A percentile compares a stretch with the other conserved stretches of the same genome.
Conservation (phyloP, 306 rosid genomes). For the Adenanthera pavonina region DNA sequence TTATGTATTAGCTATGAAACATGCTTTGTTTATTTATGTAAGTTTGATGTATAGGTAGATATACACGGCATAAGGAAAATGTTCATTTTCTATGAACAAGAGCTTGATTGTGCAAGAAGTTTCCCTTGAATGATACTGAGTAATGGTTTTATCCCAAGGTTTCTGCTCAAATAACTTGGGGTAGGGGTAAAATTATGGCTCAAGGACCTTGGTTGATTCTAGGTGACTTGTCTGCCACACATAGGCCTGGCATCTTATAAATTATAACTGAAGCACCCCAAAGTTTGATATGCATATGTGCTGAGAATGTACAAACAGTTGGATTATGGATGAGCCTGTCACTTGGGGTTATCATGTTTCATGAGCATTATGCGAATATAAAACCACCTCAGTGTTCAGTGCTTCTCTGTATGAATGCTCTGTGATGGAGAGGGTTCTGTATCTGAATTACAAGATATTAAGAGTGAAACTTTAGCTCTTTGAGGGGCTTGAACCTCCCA, state of each 20-base stretch:
- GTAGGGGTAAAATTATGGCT: constrained; percentile 1
- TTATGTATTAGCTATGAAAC: constrained; percentile 17
- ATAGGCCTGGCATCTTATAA: not conserved
- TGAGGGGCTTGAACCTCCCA: too few species aligned
- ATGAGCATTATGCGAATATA: not conserved
- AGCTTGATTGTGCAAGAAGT: constrained; percentile 25
- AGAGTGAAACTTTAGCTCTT: too few species aligned
- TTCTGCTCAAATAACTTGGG: constrained; percentile 20
- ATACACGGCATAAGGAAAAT: not conserved
- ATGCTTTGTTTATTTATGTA: not conserved
- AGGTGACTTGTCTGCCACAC: not conserved
- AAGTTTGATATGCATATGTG: constrained; percentile 2
- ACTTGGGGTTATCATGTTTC: not conserved
- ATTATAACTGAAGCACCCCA: not conserved
- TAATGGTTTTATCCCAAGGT: constrained; percentile 18
- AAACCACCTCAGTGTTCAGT: constrained; percentile 3
- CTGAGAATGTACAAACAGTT: not conserved
- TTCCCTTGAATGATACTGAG: constrained; percentile 27
- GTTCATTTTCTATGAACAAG: not conserved
- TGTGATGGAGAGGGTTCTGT: too few species aligned
- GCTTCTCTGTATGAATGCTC: not conserved
- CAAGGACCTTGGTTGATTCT: not conserved
- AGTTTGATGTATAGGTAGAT: constrained; percentile 31
- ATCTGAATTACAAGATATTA: too few species aligned
- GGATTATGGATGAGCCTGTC: constrained; percentile 2